Evolutionary conservation across 164 flowering plant species (phyloP), one percentile per base, ranked within the genome.

Genomic region (Magnolia changhungtana): DNA sequence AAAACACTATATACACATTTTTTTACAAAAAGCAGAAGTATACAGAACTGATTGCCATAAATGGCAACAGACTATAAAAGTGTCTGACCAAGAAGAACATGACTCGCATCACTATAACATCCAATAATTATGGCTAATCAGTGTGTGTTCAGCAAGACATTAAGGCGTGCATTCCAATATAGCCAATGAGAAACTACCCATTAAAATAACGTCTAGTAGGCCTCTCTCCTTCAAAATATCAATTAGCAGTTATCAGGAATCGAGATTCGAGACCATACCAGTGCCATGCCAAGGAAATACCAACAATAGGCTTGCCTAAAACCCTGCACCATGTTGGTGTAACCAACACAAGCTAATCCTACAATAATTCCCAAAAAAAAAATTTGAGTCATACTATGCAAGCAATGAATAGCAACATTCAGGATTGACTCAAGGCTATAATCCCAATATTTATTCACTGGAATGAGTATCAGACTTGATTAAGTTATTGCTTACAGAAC

Each of bases 341-440:
- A 83, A 80, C 78, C 78, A 83, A 82, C 1, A 79, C 49, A 80
- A 58, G 63, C 87, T 84, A 85, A 85, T 79, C 89, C 90, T 83
- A 88, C 89, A 87, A 86, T 74, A 85, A 80, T 85, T 79, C 84
- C 79, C 84, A 84, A 84, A 74, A 80, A 80, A 76, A 77, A 16
- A 55, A 63, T 45, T 83, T 83, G 85, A 83, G 86, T 84, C 31
- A 78, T 21, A 76, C 51, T 77, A 80, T 81, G 79, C 61, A 78
- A 49, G 63, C 29, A 73, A 73, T 64, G 27, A 67, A 61, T 20
- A 63, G 27, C 29, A 69, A 19, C 8, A 73, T 73, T 59, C 19
- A 7, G 11, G 31, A 50, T 72, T 10, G 50, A 66, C 76, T 67
- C 58, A 58, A 58, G 50, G 77, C 52, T 70, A 79, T 55, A 55